Evolutionary conservation across 371 early-diverging fungal genomes (phyloP).

Genomic region (Mucor irregularis): DNA sequence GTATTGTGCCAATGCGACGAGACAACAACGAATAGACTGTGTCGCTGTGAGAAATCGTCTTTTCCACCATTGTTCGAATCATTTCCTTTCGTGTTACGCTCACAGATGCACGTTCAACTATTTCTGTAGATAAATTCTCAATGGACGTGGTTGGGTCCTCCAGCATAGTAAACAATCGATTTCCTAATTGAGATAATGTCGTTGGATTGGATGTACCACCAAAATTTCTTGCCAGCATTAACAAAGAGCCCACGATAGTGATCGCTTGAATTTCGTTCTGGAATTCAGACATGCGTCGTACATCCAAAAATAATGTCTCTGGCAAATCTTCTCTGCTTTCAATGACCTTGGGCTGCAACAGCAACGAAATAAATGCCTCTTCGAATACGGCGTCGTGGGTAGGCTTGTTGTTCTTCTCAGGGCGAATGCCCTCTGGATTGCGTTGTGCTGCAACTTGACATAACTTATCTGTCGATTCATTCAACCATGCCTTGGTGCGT

Average conservation of each 20-base stretch:
- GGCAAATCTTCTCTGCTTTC: slow-evolving; percentile 40
- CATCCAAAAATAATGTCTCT: slow-evolving; percentile 73
- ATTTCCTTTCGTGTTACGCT: slow-evolving; percentile 35
- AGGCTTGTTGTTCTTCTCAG: slow-evolving; percentile 40
- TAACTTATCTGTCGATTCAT: slow-evolving; percentile 31
- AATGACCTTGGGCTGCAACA: slow-evolving; percentile 38
- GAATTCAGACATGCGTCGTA: slow-evolving; percentile 54
- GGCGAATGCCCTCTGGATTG: slow-evolving; percentile 62
- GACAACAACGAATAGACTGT: slow-evolving; percentile 67
- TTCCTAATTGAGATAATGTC: slow-evolving; percentile 36
- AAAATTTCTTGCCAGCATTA: slow-evolving; percentile 71
- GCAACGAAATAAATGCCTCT: slow-evolving; percentile 62
- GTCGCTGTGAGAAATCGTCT: slow-evolving; percentile 69
- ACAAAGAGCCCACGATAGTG: slow-evolving; percentile 65
- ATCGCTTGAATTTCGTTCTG: slow-evolving; percentile 71
- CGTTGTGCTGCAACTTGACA: slow-evolving; percentile 49
- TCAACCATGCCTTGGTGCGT: slow-evolving; percentile 62
- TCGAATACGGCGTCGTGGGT: slow-evolving; percentile 46
- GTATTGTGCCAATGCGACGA: slow-evolving; percentile 56
- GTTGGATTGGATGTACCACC: slow-evolving; percentile 26
- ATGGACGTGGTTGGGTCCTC: slow-evolving; percentile 50
- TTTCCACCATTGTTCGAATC: slow-evolving; percentile 68
- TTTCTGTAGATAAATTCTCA: slow-evolving; percentile 48
- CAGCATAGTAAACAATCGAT: slow-evolving; percentile 56
- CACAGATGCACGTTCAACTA: slow-evolving; percentile 32